Conservation (phyloP, 2,329 filamentous ascomycete genomes). For the Penicillium sclerotiorum region DNA sequence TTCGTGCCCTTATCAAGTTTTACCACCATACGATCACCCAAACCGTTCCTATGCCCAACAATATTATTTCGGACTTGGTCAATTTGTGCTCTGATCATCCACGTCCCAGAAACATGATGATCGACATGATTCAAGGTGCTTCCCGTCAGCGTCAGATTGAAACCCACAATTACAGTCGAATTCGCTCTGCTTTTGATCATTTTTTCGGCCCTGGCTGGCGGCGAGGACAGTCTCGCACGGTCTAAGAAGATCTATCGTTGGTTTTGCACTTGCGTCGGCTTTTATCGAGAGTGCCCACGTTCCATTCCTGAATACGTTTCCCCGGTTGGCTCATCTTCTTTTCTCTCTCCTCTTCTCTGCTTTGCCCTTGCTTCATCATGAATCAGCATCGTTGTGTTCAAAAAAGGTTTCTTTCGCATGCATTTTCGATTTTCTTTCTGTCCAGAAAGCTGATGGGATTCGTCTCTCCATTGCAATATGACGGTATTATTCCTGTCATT, state of each 20-base stretch:
- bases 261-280: too few relatives aligned
- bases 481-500: constrained; percentile 26
- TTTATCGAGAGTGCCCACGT: not conserved
- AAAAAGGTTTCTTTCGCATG: constrained; percentile 20
- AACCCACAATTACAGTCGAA: constrained; percentile 52
- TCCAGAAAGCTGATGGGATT: constrained; percentile 27
- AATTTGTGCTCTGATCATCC: not conserved
- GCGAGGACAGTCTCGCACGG: too few relatives aligned
- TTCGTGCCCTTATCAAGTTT: not conserved
- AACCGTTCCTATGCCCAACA: not conserved
- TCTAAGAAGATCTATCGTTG: too few relatives aligned
- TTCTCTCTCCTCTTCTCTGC: constrained; percentile 10
- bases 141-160: constrained; percentile 52
- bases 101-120: not conserved
- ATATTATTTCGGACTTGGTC: not conserved
- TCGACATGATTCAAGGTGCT: constrained; percentile 5
- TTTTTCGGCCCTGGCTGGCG: constrained; percentile 16
- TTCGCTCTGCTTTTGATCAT: constrained; percentile 15
- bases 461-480: constrained; percentile 24
- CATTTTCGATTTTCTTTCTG: constrained; percentile 18
- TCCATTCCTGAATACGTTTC: constrained; percentile 5
- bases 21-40: not conserved
- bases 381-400: constrained; percentile 24
- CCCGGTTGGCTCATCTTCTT: constrained; percentile 5
- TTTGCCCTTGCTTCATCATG: constrained; percentile 19